Conservation (phyloP, 192 early-diverging fungal genomes). For the Helicostylum pulchrum region DNA sequence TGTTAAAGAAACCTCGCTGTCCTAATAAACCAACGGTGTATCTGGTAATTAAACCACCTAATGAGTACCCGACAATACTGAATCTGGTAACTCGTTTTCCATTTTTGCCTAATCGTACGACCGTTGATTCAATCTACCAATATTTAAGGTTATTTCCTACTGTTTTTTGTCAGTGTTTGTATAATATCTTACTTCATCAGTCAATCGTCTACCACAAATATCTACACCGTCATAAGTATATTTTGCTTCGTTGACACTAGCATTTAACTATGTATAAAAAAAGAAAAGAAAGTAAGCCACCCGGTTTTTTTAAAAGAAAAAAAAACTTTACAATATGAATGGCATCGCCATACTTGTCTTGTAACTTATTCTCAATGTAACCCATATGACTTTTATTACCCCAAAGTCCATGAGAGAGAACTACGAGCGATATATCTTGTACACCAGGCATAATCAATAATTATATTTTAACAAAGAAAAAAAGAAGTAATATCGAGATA, state of each 20-base stretch:
- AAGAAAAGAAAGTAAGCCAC: neutral
- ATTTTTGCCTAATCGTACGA: constrained; percentile 17
- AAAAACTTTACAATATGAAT: constrained; percentile 6
- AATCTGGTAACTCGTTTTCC: constrained; percentile 23
- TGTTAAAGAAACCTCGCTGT: constrained; percentile 48
- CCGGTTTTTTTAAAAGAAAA: too few relatives aligned
- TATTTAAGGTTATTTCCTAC: neutral
- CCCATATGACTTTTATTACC: constrained; percentile 6
- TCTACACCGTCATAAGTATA: constrained; percentile 58
- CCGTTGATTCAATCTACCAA: constrained; percentile 1
- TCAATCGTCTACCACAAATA: constrained; percentile 49
- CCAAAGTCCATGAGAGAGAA: constrained; percentile 16
- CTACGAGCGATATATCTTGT: neutral
- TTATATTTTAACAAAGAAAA: neutral
- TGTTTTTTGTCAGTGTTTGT: neutral
- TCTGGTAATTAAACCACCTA: constrained; percentile 54
- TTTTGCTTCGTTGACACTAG: constrained; percentile 40
- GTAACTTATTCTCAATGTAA: neutral
- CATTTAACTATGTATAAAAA: constrained; percentile 38
- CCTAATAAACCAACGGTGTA: constrained; percentile 49
- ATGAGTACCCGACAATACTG: constrained; percentile 53
- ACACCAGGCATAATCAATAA: neutral
- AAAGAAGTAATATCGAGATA: too few relatives aligned
- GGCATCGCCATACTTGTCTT: neutral
- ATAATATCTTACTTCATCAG: constrained; percentile 35